Evolutionary conservation across 2,329 filamentous ascomycete species (phyloP), one percentile per base, ranked within the genome.

Genomic region (Fusarium pininemorale): DNA sequence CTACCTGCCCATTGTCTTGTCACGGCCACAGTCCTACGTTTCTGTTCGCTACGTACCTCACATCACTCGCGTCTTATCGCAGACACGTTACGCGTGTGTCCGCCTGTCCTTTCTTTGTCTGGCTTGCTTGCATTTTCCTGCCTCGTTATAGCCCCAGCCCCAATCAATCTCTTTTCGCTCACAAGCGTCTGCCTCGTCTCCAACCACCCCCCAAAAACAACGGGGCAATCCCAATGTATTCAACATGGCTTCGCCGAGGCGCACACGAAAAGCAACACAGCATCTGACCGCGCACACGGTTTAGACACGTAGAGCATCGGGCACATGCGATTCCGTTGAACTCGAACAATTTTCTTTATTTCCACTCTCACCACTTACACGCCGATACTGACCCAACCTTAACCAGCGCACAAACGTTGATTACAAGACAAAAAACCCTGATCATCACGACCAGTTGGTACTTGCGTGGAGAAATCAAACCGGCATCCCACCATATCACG

Each of bases 121-220:
- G n/a, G 35, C 48, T 67, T 57, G 58, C 50, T 55, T 62, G 53
- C 45, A 44, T 38, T 58, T 62, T 59, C 55, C 47, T 48, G 51
- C 41, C 48, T 70, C 26, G 54, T 35, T 60, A 73, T 64, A 56
- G 28, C 66, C 66, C 63, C 66, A 73, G 57, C 70, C 64, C 71
- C 67, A 71, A 53, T 54, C 54, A 71, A 57, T 50, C 50, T 55
- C 53, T 64, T 47, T 72, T 45, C 59, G 47, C 53, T 64, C 67
- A 48, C 57, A 70, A 70, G 63, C 48, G 50, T 38, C 30, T 45
- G 24, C 32, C 68, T 59, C 56, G 55, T 50, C 47, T 57, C 72
- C 72, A 75, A 73, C 69, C 69, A 66, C 69, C 72, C 64, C 35
- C 37, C 47, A 69, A 72, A 71, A 72, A 38, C 61, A 70, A 74